Conservation (phyloP, 164 flowering plant genomes). For the Litsea cubeba region DNA sequence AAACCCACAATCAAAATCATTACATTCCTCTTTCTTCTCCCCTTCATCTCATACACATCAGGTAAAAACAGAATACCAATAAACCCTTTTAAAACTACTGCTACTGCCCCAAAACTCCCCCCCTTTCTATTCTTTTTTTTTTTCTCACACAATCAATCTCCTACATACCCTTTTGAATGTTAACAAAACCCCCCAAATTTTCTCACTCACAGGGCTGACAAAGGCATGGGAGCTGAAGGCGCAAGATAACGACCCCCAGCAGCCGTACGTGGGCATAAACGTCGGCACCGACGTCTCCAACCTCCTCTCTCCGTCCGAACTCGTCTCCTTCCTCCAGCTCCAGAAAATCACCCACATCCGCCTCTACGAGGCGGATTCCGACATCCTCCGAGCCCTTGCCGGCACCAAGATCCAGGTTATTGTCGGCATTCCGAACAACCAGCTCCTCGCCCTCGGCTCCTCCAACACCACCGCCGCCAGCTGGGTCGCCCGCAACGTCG, state of each 20-base stretch:
- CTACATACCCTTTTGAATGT: too few species aligned
- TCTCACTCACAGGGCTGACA: neutral
- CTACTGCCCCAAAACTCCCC: too few species aligned
- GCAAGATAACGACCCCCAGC: slow-evolving; percentile 37
- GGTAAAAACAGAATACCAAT: too few species aligned
- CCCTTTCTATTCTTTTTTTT: too few species aligned
- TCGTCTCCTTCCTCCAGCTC: slow-evolving; percentile 59
- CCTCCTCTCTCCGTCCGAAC: slow-evolving; percentile 43
- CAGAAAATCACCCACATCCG: slow-evolving; percentile 80
- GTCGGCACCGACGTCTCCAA: slow-evolving; percentile 78
- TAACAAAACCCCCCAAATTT: neutral
- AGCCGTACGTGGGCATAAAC: slow-evolving; percentile 78
- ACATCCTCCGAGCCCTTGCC: slow-evolving; percentile 65
- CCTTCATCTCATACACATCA: too few species aligned
- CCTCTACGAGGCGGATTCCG: slow-evolving; percentile 67
- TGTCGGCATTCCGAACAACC: slow-evolving; percentile 88
- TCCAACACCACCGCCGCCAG: slow-evolving; percentile 83
- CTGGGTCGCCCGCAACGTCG: slow-evolving; percentile 77
- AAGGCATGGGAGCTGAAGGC: neutral
- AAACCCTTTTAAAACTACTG: too few species aligned
- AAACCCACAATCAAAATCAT: too few species aligned
- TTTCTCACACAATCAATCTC: too few species aligned
- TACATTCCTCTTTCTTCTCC: too few species aligned
- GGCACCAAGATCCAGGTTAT: slow-evolving; percentile 72
- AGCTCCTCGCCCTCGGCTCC: slow-evolving; percentile 75